Conservation (phyloP, 345 rosid genomes). For the Triadica sebifera region DNA sequence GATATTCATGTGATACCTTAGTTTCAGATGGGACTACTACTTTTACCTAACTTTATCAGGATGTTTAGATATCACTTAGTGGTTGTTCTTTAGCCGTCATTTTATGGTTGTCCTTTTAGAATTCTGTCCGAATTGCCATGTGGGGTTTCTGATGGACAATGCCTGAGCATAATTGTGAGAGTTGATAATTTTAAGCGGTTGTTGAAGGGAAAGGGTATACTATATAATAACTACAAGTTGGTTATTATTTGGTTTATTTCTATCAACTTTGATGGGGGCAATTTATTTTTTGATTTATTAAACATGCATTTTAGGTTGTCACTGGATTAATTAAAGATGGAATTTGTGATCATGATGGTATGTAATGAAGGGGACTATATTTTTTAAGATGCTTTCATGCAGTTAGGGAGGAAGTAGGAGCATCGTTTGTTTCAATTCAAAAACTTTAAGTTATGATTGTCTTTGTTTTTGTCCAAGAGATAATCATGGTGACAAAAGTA, state of each 20-base stretch:
- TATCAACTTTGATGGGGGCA: not conserved
- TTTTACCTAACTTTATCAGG: not conserved
- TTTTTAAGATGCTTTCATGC: too few species aligned
- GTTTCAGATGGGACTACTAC: not conserved
- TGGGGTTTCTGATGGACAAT: not conserved
- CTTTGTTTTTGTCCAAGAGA: too few species aligned
- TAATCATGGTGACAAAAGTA: too few species aligned
- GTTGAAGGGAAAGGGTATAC: not conserved
- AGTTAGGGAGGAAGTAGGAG: too few species aligned
- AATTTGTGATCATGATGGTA: too few species aligned
- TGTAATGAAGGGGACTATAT: too few species aligned
- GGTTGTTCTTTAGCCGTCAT: too few species aligned
- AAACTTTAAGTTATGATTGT: too few species aligned
- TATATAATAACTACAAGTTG: not conserved
- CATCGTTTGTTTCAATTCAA: too few species aligned
- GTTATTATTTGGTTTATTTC: not conserved
- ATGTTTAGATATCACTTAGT: not conserved
- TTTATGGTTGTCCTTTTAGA: not conserved
- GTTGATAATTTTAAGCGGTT: not conserved
- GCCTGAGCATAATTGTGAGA: not conserved
- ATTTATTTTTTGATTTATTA: not conserved
- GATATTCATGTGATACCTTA: not conserved
- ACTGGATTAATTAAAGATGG: too few species aligned
- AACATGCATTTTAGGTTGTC: too few species aligned
- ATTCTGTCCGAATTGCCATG: not conserved